Evolutionary conservation across 768 basidiomycete species (phyloP), one percentile per base, ranked within the genome.

Genomic region (Glaciozyma martinii): DNA sequence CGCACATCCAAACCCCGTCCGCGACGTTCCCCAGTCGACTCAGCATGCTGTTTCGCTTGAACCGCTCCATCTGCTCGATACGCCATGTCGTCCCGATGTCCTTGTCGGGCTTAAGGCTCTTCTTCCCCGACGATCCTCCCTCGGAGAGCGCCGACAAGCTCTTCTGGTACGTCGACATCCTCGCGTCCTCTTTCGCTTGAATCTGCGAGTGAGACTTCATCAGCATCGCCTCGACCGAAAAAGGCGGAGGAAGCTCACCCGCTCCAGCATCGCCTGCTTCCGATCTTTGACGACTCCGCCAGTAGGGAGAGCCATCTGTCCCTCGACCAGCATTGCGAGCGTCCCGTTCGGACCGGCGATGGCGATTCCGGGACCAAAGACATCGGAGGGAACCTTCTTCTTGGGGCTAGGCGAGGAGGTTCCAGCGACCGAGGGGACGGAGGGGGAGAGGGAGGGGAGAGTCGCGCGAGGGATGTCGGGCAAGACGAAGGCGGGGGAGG

Each of bases 1-100:
- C 67, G 21, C 9, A 66, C 67, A 71, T 68, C 33, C 57, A 56
- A 19, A 71, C 65, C 27, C 66, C 71, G n/a, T 71, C 71, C 16
- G 67, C 65, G 18, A 71, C 61, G 32, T 49, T 59, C 0, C 65
- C 65, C n/a, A 71, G 62, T 40, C 71, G 65, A 23, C 60, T 62
- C 12, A 71, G 50, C 65, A 68, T 66, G 12, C 64, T 64, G 25
- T 68, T 63, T 37, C 63, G 71, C 52, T 68, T 59, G 56, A 40
- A 55, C 29, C 59, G 29, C 40, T 65, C 66, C 62, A 61, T 33
- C 33, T 54, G 54, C 12, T 18, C 18, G 44, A 15, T 23, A 8
- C 13, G 29, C 18, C 52, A 47, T n/a, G 25, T 13, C 50, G 44
- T 25, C 7, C 29, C 56, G 2, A 54, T 29, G 32, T 49, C 52